Conservation (phyloP, 805 yeast species). For the Maudiozyma saulgeensis region DNA sequence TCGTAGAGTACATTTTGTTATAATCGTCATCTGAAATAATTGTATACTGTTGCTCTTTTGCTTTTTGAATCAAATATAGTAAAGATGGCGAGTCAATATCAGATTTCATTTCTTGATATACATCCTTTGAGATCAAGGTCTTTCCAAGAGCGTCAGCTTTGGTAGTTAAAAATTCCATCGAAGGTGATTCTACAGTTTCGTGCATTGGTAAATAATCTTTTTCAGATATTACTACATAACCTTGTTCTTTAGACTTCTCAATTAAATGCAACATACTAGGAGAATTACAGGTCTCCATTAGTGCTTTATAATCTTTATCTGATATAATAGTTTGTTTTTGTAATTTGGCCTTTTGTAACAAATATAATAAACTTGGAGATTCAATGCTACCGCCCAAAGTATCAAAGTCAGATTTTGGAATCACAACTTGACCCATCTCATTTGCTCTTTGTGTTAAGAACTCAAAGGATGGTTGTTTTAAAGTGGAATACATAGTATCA, state of each 20-base stretch:
- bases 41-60: neutral
- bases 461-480: neutral
- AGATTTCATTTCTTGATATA: neutral
- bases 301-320: slow-evolving; percentile 5
- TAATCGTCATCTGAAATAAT: slow-evolving; percentile 11
- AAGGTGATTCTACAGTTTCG: neutral
- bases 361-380: neutral
- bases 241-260: neutral
- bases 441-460: neutral
- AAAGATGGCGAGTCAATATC: neutral
- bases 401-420: neutral
- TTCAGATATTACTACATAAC: slow-evolving; percentile 8
- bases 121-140: neutral
- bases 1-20: slow-evolving; percentile 2
- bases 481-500: slow-evolving; percentile 1
- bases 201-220: slow-evolving; percentile 6
- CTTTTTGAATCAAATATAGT: neutral
- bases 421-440: neutral
- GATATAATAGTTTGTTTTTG: slow-evolving; percentile 7
- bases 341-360: neutral
- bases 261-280: neutral
- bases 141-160: neutral
- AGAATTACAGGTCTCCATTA: neutral
- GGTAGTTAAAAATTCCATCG: neutral
- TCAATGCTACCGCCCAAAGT: neutral